Evolutionary conservation across 179 eudicot species (phyloP).

Genomic region (Spergularia azorica): DNA sequence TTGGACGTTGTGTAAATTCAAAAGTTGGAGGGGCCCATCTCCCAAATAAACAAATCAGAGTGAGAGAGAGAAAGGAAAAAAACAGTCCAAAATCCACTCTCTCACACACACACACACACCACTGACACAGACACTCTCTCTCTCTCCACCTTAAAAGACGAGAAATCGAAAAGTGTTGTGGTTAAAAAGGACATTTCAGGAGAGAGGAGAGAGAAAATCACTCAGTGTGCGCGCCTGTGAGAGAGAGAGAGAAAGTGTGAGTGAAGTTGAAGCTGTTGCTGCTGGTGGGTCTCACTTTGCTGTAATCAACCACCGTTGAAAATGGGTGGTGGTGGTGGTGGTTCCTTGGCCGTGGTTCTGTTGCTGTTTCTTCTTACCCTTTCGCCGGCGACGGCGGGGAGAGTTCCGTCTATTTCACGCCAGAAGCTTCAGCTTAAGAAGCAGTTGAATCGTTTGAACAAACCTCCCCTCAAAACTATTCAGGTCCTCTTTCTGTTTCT

Average conservation of each 20-base stretch:
- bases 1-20: too few relatives aligned
- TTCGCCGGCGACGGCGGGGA: slow-evolving; percentile 27
- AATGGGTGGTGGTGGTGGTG: neutral
- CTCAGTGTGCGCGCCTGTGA: too few relatives aligned
- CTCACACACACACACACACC: too few relatives aligned
- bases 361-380: neutral
- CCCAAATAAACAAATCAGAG: too few relatives aligned
- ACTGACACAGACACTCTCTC: too few relatives aligned
- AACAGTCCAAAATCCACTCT: slow-evolving; percentile 14
- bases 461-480: slow-evolving; percentile 66
- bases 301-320: too few relatives aligned
- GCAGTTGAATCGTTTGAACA: slow-evolving; percentile 83
- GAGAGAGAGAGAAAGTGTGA: neutral
- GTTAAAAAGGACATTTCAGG: too few relatives aligned
- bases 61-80: neutral
- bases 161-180: neutral
- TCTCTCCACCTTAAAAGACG: neutral
- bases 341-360: neutral
- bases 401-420: slow-evolving; percentile 42
- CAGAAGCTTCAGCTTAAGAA: slow-evolving; percentile 71
- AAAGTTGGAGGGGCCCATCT: too few relatives aligned
- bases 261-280: too few relatives aligned
- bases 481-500: slow-evolving; percentile 40
- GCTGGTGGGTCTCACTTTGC: too few relatives aligned
- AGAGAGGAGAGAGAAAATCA: neutral